Base-by-base conservation (phyloP, 2,329 filamentous ascomycete species). In the Phoma herbarum region DNA sequence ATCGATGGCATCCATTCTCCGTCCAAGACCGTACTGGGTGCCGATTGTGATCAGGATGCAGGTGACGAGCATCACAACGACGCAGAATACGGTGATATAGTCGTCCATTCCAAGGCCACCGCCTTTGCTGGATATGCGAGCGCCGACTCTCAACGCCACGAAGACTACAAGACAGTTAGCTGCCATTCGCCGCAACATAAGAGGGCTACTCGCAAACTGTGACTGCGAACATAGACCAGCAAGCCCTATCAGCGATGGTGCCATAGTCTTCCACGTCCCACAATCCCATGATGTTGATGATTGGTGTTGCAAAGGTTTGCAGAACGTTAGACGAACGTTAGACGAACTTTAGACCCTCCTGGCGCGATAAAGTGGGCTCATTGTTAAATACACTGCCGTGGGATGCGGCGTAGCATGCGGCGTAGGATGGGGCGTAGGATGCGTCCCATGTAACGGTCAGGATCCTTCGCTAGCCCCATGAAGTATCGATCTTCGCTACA, bases 41-140 rank as follows among this genome's bases (percentile, higher is more conserved):
- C 46, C 33, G 33, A 49, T 49, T 26, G 35, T 49, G 33, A 49
- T 49, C 33, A 49, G 46, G 46, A 49, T 49, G 31, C 46, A 49
- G 33, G 46, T 49, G 33, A 39, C 46, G 22, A 39, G 31, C 46
- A 49, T 49, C 20, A 49, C 46, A 39, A 37, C 20, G 33, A 49
- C 46, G 46, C 31, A 49, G 31, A 49, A 28, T 49, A 37, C 33
- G 46, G 46, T 49, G 31, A 49, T 49, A 39, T 49, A 49, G 46
- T 49, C 33, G 25, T 49, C 46, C 20, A 39, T 49, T 49, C 46
- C 46, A 39, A 39, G 46, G 35, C 46, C 46, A 39, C 35, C 22
- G 35, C 46, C 46, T 49, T 37, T 49, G 35, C 46, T 49, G 22
- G 26, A 49, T 39, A 49, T 49, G 20, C 46, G 46, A 49, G 46